Conservation (phyloP, 148 eudicot species). For the Camellia granthamiana region DNA sequence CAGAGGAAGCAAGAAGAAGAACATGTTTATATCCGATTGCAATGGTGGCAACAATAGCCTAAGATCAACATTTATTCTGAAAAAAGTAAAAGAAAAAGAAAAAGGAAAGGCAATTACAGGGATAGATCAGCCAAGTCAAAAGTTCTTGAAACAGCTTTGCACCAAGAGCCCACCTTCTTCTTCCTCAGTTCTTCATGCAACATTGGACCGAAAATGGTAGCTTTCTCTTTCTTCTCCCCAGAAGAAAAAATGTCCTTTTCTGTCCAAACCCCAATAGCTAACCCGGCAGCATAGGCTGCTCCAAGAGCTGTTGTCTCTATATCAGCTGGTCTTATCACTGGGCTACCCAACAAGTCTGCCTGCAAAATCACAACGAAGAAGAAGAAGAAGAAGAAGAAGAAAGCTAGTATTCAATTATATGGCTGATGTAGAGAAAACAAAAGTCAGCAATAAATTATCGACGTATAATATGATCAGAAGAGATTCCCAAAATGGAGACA, state of each 20-base stretch:
- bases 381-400: too few relatives aligned
- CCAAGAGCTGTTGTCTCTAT: conserved; percentile 97
- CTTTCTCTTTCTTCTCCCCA: conserved; percentile 60
- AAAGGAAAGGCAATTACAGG: conserved; percentile 22
- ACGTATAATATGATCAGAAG: too few relatives aligned
- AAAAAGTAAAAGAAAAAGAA: too few relatives aligned
- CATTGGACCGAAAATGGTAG: conserved; percentile 49
- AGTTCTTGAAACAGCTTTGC: conserved; percentile 77
- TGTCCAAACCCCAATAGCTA: conserved; percentile 91
- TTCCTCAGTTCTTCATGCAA: conserved; percentile 56
- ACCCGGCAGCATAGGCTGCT: conserved; percentile 96
- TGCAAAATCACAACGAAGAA: conserved; percentile 24
- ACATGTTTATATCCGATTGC: too few relatives aligned
- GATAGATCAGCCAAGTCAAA: conserved; percentile 95
- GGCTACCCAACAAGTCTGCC: conserved; percentile 86
- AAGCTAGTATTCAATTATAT: too few relatives aligned
- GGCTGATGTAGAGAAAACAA: not conserved
- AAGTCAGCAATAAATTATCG: not conserved
- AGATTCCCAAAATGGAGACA: too few relatives aligned
- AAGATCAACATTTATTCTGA: too few relatives aligned
- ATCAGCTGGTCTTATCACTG: conserved; percentile 86
- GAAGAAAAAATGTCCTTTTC: conserved; percentile 66
- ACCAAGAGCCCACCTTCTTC: conserved; percentile 92
- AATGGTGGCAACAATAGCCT: too few relatives aligned
- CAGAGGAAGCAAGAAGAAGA: too few relatives aligned